These are phyloP conservation scores for Neurospora tetraspora DNA, from an alignment of 495 filamentous ascomycete genomes.

Conservation along the genomic window DNA sequence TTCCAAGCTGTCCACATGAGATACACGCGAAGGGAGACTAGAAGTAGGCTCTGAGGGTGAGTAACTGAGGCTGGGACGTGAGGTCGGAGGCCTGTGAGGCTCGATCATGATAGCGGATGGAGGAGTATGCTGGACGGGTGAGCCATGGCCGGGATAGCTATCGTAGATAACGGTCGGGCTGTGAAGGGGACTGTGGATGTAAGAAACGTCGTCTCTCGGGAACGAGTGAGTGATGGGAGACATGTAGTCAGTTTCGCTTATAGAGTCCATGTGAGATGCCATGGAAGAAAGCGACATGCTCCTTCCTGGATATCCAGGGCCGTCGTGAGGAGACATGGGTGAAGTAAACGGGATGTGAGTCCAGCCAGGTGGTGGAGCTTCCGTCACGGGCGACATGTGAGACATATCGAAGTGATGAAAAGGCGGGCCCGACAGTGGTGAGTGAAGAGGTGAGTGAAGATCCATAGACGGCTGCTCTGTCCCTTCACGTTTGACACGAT, in stretches of 20 bases:
- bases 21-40: slow-evolving; percentile 34
- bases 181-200: slow-evolving; percentile 34
- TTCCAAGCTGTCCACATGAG: slow-evolving; percentile 32
- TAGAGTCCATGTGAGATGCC: slow-evolving; percentile 37
- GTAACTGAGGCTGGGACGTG: slow-evolving; percentile 42
- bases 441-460: slow-evolving; percentile 1
- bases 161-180: slow-evolving; percentile 45
- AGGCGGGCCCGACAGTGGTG: slow-evolving; percentile 12
- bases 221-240: slow-evolving; percentile 43
- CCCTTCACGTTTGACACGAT: slow-evolving; percentile 12
- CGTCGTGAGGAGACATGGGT: slow-evolving; percentile 15
- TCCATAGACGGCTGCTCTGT: slow-evolving; percentile 10
- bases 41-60: slow-evolving; percentile 37
- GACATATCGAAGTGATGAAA: slow-evolving; percentile 31
- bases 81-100: slow-evolving; percentile 36
- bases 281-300: slow-evolving; percentile 18
- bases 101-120: slow-evolving; percentile 42
- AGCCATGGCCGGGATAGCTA: slow-evolving; percentile 35
- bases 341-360: slow-evolving; percentile 23
- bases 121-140: slow-evolving; percentile 41
- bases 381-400: slow-evolving; percentile 24
- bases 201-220: slow-evolving; percentile 31
- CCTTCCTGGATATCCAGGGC: slow-evolving; percentile 13
- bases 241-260: slow-evolving; percentile 46
- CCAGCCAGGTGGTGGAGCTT: slow-evolving; percentile 23